Conservation (phyloP, 805 yeast species). For the Myxozyma monticola region DNA sequence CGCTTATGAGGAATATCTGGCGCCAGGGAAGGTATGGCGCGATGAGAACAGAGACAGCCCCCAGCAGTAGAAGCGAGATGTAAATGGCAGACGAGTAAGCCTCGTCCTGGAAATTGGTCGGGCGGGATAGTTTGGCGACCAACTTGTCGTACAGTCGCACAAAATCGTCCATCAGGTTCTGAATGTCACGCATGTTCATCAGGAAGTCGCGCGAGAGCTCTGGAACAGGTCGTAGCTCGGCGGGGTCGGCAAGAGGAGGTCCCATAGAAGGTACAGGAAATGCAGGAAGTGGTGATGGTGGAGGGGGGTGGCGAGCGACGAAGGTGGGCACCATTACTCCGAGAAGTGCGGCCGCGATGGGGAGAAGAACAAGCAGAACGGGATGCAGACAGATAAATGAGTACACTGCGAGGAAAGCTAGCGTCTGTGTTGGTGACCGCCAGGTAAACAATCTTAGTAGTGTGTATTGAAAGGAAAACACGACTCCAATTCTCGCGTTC, state of each 20-base stretch:
- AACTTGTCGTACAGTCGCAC: conserved; percentile 36
- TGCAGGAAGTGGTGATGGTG: conserved; percentile 34
- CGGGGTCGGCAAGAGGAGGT: conserved; percentile 29
- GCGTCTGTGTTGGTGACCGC: conserved; percentile 71
- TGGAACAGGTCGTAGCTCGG: conserved; percentile 31
- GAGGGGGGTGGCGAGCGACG: conserved; percentile 61
- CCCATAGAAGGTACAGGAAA: conserved; percentile 34
- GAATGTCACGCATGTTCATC: conserved; percentile 62
- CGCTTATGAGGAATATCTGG: conserved; percentile 18
- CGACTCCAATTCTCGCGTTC: conserved; percentile 53
- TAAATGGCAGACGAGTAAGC: conserved; percentile 30
- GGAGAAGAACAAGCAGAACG: conserved; percentile 61
- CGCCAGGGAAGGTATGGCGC: conserved; percentile 32
- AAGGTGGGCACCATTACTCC: conserved; percentile 72
- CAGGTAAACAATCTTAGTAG: conserved; percentile 64
- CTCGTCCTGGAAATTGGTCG: conserved; percentile 32
- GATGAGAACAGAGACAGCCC: conserved; percentile 45
- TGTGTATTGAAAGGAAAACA: conserved; percentile 64
- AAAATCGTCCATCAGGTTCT: conserved; percentile 33
- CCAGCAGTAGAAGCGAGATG: conserved; percentile 15
- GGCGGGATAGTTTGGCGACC: conserved; percentile 21
- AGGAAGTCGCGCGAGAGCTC: conserved; percentile 41
- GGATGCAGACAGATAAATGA: conserved; percentile 74
- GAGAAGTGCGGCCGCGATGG: conserved; percentile 55
- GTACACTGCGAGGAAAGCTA: conserved; percentile 57